Percentiles rank a stretch among this genome's conserved stretches.
These are phyloP conservation scores for Amorphotheca resinae DNA, from an alignment of 495 filamentous ascomycete species.

Conservation along the genomic window DNA sequence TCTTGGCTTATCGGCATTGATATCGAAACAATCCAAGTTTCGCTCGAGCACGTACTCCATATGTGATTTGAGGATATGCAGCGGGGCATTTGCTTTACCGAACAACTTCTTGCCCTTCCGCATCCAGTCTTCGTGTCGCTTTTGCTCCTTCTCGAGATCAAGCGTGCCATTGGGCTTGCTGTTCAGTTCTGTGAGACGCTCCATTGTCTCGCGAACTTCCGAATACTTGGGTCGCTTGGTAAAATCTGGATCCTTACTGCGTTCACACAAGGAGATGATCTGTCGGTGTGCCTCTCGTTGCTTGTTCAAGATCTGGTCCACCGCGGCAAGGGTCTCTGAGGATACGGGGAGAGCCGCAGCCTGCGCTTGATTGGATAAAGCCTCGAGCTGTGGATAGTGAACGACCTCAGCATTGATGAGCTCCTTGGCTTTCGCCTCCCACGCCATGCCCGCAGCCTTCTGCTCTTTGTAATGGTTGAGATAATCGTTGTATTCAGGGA, in stretches of 20 bases:
- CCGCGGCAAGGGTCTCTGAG: slow-evolving; percentile 61
- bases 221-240: slow-evolving; percentile 76
- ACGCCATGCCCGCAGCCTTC: slow-evolving; percentile 61
- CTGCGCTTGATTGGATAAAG: slow-evolving; percentile 62
- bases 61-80: slow-evolving; percentile 86
- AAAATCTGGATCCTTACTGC: slow-evolving; percentile 60
- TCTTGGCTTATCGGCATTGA: slow-evolving; percentile 70
- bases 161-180: slow-evolving; percentile 84
- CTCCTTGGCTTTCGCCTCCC: slow-evolving; percentile 91
- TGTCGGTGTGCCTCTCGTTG: slow-evolving; percentile 88
- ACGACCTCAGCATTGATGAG: slow-evolving; percentile 74
- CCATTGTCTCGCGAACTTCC: slow-evolving; percentile 81
- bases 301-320: slow-evolving; percentile 91
- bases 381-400: slow-evolving; percentile 89
- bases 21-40: slow-evolving; percentile 83
- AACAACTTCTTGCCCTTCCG: slow-evolving; percentile 95
- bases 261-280: slow-evolving; percentile 67
- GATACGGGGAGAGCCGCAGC: slow-evolving; percentile 71
- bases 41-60: slow-evolving; percentile 88
- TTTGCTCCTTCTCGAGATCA: slow-evolving; percentile 90
- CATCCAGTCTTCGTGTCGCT: slow-evolving; percentile 99
- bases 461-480: slow-evolving; percentile 65
- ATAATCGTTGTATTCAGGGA: slow-evolving; percentile 67
- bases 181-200: slow-evolving; percentile 73
- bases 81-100: slow-evolving; percentile 92